These are phyloP conservation scores for Penicillium cosmopolitanum DNA, from an alignment of 495 filamentous ascomycete genomes.

Conservation along the genomic window DNA sequence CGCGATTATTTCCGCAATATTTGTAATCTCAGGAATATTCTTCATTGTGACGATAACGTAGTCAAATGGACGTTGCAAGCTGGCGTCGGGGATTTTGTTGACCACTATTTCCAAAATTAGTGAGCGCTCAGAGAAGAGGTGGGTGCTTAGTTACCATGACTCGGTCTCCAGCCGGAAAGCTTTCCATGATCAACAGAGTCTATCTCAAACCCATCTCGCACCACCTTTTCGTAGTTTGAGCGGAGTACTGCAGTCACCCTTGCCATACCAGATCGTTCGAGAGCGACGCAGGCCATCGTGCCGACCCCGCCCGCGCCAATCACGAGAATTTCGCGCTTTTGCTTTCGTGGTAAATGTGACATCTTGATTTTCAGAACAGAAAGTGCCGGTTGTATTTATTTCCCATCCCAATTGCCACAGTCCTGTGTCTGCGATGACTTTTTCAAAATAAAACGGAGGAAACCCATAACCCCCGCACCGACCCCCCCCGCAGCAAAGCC, in stretches of 20 bases:
- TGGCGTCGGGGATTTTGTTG: conserved; percentile 10
- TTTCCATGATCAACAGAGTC: conserved; percentile 41
- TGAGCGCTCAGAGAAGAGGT: neutral
- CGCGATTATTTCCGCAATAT: conserved; percentile 65
- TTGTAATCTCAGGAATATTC: conserved; percentile 45
- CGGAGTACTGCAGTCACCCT: conserved; percentile 52
- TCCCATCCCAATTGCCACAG: no score
- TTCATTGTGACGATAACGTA: conserved; percentile 51
- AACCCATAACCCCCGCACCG: no score
- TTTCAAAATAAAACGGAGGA: no score
- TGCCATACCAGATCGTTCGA: conserved; percentile 41
- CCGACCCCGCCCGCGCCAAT: conserved; percentile 57
- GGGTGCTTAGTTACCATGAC: conserved; percentile 12
- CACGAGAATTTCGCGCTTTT: conserved; percentile 41
- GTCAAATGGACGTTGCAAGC: conserved; percentile 33
- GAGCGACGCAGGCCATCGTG: conserved; percentile 49
- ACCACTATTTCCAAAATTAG: conserved; percentile 7
- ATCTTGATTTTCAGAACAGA: no score
- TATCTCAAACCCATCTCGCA: conserved; percentile 53
- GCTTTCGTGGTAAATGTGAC: neutral
- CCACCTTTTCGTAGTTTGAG: conserved; percentile 54
- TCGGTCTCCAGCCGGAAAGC: conserved; percentile 26
- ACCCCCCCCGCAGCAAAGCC: no score
- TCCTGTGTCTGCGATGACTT: no score
- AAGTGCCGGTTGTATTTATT: no score